Evolutionary conservation across 1,139 yeast genomes (phyloP), one percentile per base, ranked within the genome.

Genomic region (Taphrina communis): DNA sequence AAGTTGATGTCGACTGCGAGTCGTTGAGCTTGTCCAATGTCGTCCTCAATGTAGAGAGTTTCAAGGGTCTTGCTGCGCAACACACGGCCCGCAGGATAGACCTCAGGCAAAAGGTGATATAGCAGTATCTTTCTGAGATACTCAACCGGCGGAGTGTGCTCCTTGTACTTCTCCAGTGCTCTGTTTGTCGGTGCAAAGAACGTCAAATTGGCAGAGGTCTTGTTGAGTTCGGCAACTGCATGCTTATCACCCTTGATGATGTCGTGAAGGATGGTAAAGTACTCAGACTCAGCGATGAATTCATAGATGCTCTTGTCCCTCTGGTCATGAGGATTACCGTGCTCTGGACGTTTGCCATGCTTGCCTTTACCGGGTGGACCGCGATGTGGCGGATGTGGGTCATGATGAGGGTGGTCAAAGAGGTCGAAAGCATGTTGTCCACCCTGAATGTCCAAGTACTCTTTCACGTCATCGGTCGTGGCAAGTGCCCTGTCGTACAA

Each of bases 181-280:
- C 57, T 46, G 50, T 70, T 59, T 41, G 71, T 65, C 11, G 71
- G 71, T 2, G 71, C 71, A 50, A 70, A 69, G 68, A 70, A 63
- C 8, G 71, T 70, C 42, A 70, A 7, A 51, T 69, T 70, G 53
- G 71, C 70, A 25, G 67, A 52, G 7, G 71, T 70, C 59, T 65
- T 70, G 69, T 69, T 70, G 46, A 70, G 52, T 17, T 65, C 65
- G 9, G 62, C 70, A 46, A 69, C 70, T 21, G 68, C 58, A 31
- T 70, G 70, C 57, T 67, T 50, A 44, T 67, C 67, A n/a, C 56
- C 69, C 53, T 61, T 57, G 59, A 67, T 56, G 63, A 55, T 50
- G n/a, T 65, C 61, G 58, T 62, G 63, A 19, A 67, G 53, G 12
- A 36, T 61, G 38, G 60, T 52, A 56, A 59, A 59, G 56, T 66